Evolutionary conservation across 306 rosid genomes (phyloP).

Genomic region (Gynostemma pentaphyllum): DNA sequence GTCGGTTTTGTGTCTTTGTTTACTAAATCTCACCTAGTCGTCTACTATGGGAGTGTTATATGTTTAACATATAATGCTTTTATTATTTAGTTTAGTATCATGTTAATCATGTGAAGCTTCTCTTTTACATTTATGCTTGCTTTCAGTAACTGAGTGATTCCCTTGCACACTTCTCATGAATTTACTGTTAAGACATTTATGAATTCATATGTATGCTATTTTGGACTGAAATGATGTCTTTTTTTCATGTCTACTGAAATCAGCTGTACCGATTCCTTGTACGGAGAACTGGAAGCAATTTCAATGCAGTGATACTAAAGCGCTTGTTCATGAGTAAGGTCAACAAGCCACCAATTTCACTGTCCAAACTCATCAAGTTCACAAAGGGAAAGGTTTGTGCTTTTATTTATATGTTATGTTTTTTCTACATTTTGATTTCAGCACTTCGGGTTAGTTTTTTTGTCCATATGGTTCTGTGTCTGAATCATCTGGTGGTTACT

Average conservation of each 20-base stretch:
- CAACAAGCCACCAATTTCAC: slow-evolving; percentile 68
- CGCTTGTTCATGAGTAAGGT: slow-evolving; percentile 80
- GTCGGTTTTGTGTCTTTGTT: not conserved
- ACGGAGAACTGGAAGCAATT: slow-evolving; percentile 70
- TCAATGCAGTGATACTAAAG: slow-evolving; percentile 68
- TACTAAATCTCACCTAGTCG: no score
- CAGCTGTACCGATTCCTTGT: slow-evolving; percentile 85
- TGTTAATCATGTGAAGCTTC: not conserved
- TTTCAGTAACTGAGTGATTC: not conserved
- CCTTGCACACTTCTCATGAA: not conserved
- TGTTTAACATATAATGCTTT: no score
- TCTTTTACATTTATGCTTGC: not conserved
- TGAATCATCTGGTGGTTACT: not conserved
- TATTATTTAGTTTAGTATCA: not conserved
- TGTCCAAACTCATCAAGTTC: slow-evolving; percentile 52
- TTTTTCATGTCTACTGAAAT: not conserved
- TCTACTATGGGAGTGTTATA: no score
- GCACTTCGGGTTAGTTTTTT: not conserved
- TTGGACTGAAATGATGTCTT: not conserved
- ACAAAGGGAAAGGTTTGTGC: slow-evolving; percentile 52
- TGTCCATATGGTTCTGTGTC: not conserved
- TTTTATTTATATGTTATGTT: not conserved
- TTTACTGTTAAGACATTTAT: not conserved
- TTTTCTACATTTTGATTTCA: not conserved
- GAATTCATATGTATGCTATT: not conserved